Evolutionary conservation across 2,329 filamentous ascomycete genomes (phyloP).

Genomic region (Shiraia bambusicola): DNA sequence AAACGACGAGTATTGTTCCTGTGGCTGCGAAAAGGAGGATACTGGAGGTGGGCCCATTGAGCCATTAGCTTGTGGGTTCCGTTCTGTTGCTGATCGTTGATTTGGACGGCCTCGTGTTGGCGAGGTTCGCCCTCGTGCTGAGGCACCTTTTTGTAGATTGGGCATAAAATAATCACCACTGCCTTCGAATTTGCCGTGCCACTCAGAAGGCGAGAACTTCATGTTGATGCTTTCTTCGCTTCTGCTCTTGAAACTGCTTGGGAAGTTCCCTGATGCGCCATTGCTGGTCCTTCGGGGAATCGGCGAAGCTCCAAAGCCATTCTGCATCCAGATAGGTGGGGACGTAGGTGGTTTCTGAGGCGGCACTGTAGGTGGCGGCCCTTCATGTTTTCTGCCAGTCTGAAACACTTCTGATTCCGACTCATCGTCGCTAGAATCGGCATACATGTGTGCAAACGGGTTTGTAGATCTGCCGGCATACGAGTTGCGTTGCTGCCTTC

Average conservation of each 20-base stretch:
- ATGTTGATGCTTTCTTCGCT: slow-evolving; percentile 54
- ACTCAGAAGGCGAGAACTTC: slow-evolving; percentile 51
- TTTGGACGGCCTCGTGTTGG: slow-evolving; percentile 34
- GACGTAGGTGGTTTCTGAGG: slow-evolving; percentile 19
- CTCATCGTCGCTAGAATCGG: slow-evolving; percentile 35
- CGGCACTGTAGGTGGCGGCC: slow-evolving; percentile 17
- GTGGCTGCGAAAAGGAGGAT: slow-evolving; percentile 10
- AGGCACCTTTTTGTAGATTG: slow-evolving; percentile 26
- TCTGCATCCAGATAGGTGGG: slow-evolving; percentile 17
- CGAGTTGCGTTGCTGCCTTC: slow-evolving; percentile 28
- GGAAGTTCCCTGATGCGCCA: slow-evolving; percentile 19
- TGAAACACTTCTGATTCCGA: slow-evolving; percentile 27
- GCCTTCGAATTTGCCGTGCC: slow-evolving; percentile 50
- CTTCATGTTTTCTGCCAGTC: slow-evolving; percentile 15
- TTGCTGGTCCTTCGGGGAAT: slow-evolving; percentile 17
- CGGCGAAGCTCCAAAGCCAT: slow-evolving; percentile 21
- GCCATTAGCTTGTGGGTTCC: slow-evolving; percentile 14
- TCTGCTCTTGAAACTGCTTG: slow-evolving; percentile 45
- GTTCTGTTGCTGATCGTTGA: slow-evolving; percentile 26
- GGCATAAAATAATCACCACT: slow-evolving; percentile 48
- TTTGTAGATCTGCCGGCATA: slow-evolving; percentile 22
- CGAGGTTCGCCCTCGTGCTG: slow-evolving; percentile 30
- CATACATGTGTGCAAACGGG: slow-evolving; percentile 32
- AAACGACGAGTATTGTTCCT: slow-evolving; percentile 5
- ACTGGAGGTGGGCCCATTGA: slow-evolving; percentile 24